A percentile compares a stretch with the other conserved stretches of the same genome.
phyloP scores from a whole-genome alignment of 352 stramenopile species.

The Detonula confervacea region DNA sequence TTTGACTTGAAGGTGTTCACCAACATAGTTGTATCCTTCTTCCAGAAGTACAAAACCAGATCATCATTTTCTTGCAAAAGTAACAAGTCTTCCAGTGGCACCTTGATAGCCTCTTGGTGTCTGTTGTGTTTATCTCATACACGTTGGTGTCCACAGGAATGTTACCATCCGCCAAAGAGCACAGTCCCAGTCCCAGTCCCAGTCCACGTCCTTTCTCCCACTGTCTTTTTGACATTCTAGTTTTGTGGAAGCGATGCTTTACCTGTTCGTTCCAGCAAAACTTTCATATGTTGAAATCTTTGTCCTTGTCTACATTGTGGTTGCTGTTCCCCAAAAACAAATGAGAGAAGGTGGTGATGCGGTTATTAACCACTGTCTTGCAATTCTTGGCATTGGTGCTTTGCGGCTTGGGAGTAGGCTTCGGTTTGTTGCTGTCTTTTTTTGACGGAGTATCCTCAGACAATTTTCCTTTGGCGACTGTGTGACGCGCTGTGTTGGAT shows the following conservation, averaged over 20 bases:
- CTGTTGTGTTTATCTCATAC: background rate
- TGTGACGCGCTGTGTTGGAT: too few relatives aligned
- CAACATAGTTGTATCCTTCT: background rate
- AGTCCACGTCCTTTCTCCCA: background rate
- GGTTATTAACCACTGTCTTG: background rate
- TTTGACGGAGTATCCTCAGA: too few relatives aligned
- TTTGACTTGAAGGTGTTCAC: background rate
- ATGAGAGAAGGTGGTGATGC: background rate
- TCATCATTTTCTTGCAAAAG: background rate
- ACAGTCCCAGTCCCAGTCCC: background rate
- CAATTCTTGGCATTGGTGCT: background rate
- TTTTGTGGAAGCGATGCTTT: too few relatives aligned
- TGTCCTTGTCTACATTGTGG: too few relatives aligned
- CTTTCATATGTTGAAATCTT: background rate
- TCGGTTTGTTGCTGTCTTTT: too few relatives aligned
- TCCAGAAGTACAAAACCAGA: background rate
- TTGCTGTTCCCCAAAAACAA: background rate
- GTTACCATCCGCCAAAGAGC: too few relatives aligned
- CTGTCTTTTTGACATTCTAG: too few relatives aligned
- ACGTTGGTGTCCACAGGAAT: background rate
- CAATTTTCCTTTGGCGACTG: too few relatives aligned
- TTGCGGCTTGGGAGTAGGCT: too few relatives aligned
- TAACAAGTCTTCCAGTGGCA: background rate
- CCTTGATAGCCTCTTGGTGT: background rate
- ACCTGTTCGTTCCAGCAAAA: background rate